Evolutionary conservation across 306 rosid genomes (phyloP).

Genomic region (Fragaria ananassa): DNA sequence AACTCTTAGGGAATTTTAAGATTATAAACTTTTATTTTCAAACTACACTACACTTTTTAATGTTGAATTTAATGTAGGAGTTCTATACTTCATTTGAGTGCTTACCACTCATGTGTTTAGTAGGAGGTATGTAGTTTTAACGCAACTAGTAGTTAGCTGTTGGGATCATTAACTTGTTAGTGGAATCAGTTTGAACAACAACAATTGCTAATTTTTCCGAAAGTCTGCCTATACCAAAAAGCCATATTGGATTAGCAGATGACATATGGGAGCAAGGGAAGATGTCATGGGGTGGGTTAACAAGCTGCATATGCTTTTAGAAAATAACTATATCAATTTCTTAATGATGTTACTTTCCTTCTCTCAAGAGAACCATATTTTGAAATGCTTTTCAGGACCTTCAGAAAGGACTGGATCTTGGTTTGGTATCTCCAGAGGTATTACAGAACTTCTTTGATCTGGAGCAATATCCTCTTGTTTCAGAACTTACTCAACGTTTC

Average conservation of each 20-base stretch:
- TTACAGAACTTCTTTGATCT: constrained; percentile 89
- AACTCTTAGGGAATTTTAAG: not conserved
- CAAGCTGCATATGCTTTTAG: not conserved
- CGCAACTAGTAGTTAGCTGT: not conserved
- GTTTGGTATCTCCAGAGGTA: constrained; percentile 91
- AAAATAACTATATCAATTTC: not conserved
- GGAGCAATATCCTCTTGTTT: constrained; percentile 81
- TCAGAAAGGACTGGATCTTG: constrained; percentile 95
- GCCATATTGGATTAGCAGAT: not conserved
- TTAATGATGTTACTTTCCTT: constrained; percentile 10
- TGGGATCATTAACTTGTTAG: not conserved
- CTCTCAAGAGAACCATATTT: constrained; percentile 15
- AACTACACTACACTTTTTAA: not conserved
- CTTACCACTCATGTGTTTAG: not conserved
- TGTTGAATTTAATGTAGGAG: not conserved
- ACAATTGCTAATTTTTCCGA: not conserved
- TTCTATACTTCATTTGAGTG: not conserved
- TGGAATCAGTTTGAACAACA: not conserved
- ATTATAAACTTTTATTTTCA: not conserved
- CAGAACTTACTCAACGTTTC: constrained; percentile 86
- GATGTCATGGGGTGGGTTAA: constrained; percentile 7
- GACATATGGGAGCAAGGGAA: not conserved
- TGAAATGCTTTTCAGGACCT: constrained; percentile 65
- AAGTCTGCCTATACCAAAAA: not conserved
- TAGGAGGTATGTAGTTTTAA: not conserved